phyloP scores from a whole-genome alignment of 2,329 filamentous ascomycete genomes.

The Stagonosporopsis cucurbitacearum region DNA sequence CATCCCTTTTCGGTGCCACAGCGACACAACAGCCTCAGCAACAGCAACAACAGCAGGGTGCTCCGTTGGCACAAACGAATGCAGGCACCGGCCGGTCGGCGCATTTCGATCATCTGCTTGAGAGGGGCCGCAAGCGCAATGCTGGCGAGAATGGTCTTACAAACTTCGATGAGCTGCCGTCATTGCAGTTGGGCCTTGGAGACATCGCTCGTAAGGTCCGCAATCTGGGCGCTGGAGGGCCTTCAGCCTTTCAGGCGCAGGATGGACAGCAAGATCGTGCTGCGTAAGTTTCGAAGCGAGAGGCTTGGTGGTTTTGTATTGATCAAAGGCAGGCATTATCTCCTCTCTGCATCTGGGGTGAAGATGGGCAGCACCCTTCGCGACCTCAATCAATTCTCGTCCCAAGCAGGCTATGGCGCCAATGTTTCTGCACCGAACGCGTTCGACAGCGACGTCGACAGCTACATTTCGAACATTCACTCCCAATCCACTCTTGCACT shows the following conservation, averaged over 20 bases:
- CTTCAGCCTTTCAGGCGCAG: slow-evolving; percentile 58
- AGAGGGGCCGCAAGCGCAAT: slow-evolving; percentile 70
- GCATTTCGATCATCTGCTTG: slow-evolving; percentile 69
- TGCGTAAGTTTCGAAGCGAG: slow-evolving; percentile 54
- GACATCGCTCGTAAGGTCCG: slow-evolving; percentile 81
- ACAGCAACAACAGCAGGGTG: slow-evolving; percentile 40
- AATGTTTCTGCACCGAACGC: slow-evolving; percentile 46
- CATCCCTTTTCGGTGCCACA: slow-evolving; percentile 35
- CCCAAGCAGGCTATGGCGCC: slow-evolving; percentile 68
- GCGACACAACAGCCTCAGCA: slow-evolving; percentile 40
- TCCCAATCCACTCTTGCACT: slow-evolving; percentile 90
- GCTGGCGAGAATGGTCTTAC: slow-evolving; percentile 66
- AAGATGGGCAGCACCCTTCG: slow-evolving; percentile 84
- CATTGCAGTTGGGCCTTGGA: slow-evolving; percentile 86
- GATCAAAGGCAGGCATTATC: slow-evolving; percentile 72
- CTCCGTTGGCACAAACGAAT: slow-evolving; percentile 43
- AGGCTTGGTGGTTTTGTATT: slow-evolving; percentile 11
- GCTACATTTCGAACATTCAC: slow-evolving; percentile 84
- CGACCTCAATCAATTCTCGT: slow-evolving; percentile 81
- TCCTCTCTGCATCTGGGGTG: slow-evolving; percentile 91
- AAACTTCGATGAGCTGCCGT: slow-evolving; percentile 78
- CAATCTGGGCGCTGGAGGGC: slow-evolving; percentile 77
- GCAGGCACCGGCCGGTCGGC: slow-evolving; percentile 56
- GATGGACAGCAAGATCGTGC: slow-evolving; percentile 53
- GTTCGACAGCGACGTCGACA: slow-evolving; percentile 64